Base-by-base conservation (phyloP, 495 filamentous ascomycete genomes). In the Terfezia claveryi region DNA sequence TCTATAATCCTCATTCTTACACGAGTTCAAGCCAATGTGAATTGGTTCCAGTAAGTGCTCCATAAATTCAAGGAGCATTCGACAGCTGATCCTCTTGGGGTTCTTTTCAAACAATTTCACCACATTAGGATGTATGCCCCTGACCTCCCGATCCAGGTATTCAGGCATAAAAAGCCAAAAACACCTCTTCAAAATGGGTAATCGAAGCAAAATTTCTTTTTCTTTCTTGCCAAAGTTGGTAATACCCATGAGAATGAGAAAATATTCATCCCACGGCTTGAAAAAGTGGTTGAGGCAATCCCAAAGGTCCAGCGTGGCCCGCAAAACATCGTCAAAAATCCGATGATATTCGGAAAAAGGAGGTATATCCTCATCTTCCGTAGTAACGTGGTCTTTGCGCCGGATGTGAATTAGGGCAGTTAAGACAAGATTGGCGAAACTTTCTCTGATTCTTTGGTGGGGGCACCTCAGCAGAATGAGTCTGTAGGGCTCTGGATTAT, bases 181-280 rank as follows among this genome's bases (percentile, higher is more conserved):
- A 37, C 58, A 54, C 54, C 60, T 65, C 38, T 49, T 58, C 4
- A 66, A 49, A 46, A 59, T 56, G 10, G 57, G 60, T 46, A 55
- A 44, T 54, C 62, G 61, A 36, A 62, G 56, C 55, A 66, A 53
- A 54, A 61, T 56, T 12, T 56, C 60, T 52, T 56, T 61, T 53
- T 62, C 60, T n/a, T 61, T 54, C 49, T 67, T 56, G 32, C 68
- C 63, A 41, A 61, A 62, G 36, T 52, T 71, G 23, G 76, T 76
- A 58, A 88, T 76, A 14, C 71, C 67, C 32, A 73, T 60, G 57
- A 88, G 69, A 37, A 84, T 72, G 27, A 76, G 78, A 60, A 91
- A 91, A 49, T 83, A 87, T 61, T 93, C 86, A 44, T 79, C 76
- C 86, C 86, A 93, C 9, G 79, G 73, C 36, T 82, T 77, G 20